Conservation (phyloP, 2,329 filamentous ascomycete species). For the Colletotrichum echinochloae region DNA sequence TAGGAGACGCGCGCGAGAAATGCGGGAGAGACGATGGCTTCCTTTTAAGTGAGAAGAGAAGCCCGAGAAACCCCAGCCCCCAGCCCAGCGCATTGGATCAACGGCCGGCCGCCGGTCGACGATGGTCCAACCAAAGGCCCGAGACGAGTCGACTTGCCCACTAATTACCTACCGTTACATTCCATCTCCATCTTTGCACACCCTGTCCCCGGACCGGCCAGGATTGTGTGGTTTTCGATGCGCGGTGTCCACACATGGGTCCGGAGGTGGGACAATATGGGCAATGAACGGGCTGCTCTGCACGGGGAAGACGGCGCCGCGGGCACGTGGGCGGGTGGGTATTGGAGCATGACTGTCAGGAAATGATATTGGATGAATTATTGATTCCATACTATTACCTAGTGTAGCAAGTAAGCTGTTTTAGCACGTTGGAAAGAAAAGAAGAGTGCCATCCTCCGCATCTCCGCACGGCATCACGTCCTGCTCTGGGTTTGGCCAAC, state of each 20-base stretch:
- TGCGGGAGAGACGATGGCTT: slow-evolving; percentile 6
- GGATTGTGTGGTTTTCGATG: slow-evolving; percentile 18
- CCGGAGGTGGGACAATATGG: background rate
- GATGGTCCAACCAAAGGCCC: slow-evolving; percentile 23
- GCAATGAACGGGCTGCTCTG: slow-evolving; percentile 18
- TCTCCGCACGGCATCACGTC: slow-evolving; percentile 27
- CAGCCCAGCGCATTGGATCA: background rate
- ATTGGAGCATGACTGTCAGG: slow-evolving; percentile 1
- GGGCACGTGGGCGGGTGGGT: slow-evolving; percentile 18
- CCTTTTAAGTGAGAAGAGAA: slow-evolving; percentile 19
- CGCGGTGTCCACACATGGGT: slow-evolving; percentile 24
- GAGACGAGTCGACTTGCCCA: slow-evolving; percentile 15
- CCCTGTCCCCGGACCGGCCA: slow-evolving; percentile 10
- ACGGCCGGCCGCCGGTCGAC: slow-evolving; percentile 11
- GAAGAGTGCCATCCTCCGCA: background rate
- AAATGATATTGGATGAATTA: slow-evolving; percentile 8
- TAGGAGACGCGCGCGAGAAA: background rate
- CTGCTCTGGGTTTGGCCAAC: slow-evolving; percentile 11
- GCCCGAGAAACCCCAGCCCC: background rate
- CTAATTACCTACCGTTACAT: slow-evolving; percentile 18
- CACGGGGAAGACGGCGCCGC: slow-evolving; percentile 35
- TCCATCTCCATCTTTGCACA: slow-evolving; percentile 25
- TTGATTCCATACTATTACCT: slow-evolving; percentile 3
- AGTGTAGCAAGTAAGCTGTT: background rate
- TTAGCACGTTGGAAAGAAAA: background rate